Base-by-base conservation (phyloP, 805 yeast species). In the Pichia nanzhaoensis region DNA sequence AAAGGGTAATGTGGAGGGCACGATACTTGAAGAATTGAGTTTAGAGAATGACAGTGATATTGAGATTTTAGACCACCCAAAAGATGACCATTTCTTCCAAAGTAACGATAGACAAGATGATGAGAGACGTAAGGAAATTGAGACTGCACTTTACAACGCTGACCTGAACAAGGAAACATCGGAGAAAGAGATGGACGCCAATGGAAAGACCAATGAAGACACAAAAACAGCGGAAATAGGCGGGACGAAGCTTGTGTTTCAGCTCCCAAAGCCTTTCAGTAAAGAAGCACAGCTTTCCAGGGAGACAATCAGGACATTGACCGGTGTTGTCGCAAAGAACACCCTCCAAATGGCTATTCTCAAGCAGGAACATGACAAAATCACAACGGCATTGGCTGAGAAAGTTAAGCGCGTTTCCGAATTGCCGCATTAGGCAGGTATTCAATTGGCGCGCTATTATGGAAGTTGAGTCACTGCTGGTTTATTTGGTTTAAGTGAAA, bases 1-100 rank as follows among this genome's bases (percentile, higher is more conserved):
- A 10, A 10, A 45, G 30, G 52, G 48, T 16, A 49, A 47, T 38
- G 53, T 45, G 34, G 54, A 54, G 24, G 48, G 46, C 0, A 47
- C 43, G 2, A 56, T 53, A 12, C 59, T 58, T 22, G 52, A 51
- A 39, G 57, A 53, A 33, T 44, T 55, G 9, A 58, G 51, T 20
- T 39, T 49, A 22, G 48, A 49, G 34, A 35, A 34, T 16, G 39
- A 34, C 12, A 30, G 35, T 30, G 43, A 32, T 21, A 12, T 18
- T 17, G 46, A 42, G 16, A 21, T n/a, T 3, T 5, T 8, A 24
- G n/a, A 20, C 14, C 33, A 17, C 10, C 8, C 16, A 10, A 3
- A 27, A 22, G 5, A 8, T 13, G 28, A 24, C 6, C 28, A 6
- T 7, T 7, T 24, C 10, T 24, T 24, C 10, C 28, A 24, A 35